Base-by-base conservation (phyloP, 2,329 filamentous ascomycete genomes). In the Biscogniauxia mediterranea region DNA sequence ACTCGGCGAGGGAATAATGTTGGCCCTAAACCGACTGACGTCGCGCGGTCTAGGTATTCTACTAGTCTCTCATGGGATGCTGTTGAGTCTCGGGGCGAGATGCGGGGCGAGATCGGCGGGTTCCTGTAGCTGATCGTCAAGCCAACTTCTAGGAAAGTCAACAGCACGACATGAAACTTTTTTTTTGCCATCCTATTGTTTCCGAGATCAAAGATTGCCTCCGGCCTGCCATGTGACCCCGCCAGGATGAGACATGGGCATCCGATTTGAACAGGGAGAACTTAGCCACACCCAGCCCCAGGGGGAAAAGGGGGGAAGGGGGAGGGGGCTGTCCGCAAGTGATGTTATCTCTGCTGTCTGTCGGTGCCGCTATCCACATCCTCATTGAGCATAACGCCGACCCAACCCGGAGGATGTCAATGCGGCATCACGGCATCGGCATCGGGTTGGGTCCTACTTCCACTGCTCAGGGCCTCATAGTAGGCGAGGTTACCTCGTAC, bases 1-100 rank as follows among this genome's bases (percentile, higher is more conserved):
- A 55, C 54, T 32, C 32, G 54, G 26, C 28, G 15, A 42, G 26
- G 28, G 51, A 56, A 54, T 54, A 58, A 52, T 55, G 56, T 58
- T 58, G 38, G 26, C 28, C 32, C n/a, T 55, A 61, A 61, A 46
- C 38, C 28, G 13, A 46, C 17, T 46, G 38, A 46, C 38, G 38
- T 28, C 23, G 23, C 23, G 19, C 15, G 26, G 54, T 55, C 15
- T 46, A 11, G 38, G 15, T 46, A 11, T n/a, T 46, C 17, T 5
- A 17, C 17, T 5, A 17, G 13, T 3, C 38, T 46, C 15, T 46
- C 38, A 5, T 46, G 11, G 11, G 13, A 46, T 15, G 15, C 17
- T 46, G 38, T 46, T n/a, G 11, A n/a, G 38, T n/a, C 17, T n/a
- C 38, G 38, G 38, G 38, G 38, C 17, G 7, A 5, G 38, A 42